phyloP scores from a whole-genome alignment of 2,329 filamentous ascomycete species.

The Epichloe gansuensis region DNA sequence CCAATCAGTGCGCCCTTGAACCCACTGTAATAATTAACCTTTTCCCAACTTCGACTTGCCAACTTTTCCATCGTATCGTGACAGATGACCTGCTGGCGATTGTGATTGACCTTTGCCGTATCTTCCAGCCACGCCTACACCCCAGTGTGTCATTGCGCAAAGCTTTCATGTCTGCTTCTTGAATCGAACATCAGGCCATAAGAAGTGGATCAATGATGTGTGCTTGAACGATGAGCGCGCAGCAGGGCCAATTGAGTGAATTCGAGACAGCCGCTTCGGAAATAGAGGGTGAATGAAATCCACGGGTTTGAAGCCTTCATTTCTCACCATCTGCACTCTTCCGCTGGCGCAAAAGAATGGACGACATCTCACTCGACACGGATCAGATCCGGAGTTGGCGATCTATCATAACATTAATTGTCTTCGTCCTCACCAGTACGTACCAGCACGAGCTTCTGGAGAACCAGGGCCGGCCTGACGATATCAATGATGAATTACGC shows the following conservation, averaged over 20 bases:
- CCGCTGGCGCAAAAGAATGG: constrained; percentile 1
- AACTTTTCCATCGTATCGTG: not conserved
- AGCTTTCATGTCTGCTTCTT: no score
- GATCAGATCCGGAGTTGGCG: constrained; percentile 47
- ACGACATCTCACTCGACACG: constrained; percentile 10
- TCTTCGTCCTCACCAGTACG: constrained; percentile 57
- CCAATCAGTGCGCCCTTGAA: not conserved
- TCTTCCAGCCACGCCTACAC: not conserved
- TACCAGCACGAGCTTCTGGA: constrained; percentile 22
- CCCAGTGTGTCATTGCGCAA: no score
- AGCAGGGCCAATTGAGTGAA: not conserved
- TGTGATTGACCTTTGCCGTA: not conserved
- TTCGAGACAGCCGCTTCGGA: not conserved
- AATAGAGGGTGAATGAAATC: not conserved
- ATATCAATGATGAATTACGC: not conserved
- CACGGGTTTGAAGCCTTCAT: not conserved
- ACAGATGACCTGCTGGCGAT: not conserved
- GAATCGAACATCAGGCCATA: not conserved
- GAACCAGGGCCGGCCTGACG: not conserved
- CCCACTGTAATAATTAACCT: not conserved
- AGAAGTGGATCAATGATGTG: no score
- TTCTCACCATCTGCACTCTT: not conserved
- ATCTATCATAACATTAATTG: constrained; percentile 57
- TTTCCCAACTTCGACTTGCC: not conserved
- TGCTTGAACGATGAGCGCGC: not conserved